Percentiles rank a stretch among this genome's conserved stretches.
Evolutionary conservation across 306 rosid species (phyloP).

Genomic region (Lagenaria siceraria): DNA sequence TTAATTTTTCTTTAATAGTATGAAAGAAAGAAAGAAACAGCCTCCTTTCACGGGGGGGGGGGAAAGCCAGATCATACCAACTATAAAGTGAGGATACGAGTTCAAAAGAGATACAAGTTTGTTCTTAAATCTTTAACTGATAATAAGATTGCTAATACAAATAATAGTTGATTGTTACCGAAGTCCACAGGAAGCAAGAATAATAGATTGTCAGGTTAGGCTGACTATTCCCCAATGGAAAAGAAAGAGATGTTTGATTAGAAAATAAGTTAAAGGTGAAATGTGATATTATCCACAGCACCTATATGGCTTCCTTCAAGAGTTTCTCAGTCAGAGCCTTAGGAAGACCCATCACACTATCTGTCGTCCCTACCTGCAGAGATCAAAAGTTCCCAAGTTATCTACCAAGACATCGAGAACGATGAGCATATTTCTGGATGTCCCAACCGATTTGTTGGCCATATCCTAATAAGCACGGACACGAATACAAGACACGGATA

Average conservation of each 20-base stretch:
- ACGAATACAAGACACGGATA: no score
- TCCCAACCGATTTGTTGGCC: neutral
- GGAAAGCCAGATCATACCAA: neutral
- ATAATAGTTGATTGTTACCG: neutral
- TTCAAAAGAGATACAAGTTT: neutral
- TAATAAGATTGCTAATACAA: neutral
- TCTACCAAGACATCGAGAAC: no score
- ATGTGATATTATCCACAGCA: neutral
- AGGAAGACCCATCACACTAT: slow-evolving; percentile 98
- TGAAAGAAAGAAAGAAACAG: neutral
- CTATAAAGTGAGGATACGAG: neutral
- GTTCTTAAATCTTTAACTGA: neutral
- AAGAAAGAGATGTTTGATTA: neutral
- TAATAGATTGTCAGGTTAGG: neutral
- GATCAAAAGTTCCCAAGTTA: slow-evolving; percentile 5
- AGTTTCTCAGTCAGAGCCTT: slow-evolving; percentile 63
- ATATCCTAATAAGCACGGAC: no score
- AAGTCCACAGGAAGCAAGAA: neutral
- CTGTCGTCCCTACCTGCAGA: slow-evolving; percentile 82
- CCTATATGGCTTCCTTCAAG: slow-evolving; percentile 49
- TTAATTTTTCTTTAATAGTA: neutral
- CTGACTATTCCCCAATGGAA: neutral
- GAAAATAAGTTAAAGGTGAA: neutral
- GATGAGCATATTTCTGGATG: neutral
- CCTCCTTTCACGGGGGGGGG: no score